Percentiles rank a stretch among this genome's conserved stretches.
phyloP scores from a whole-genome alignment of 176 grass and related monocot genomes.

The Zea luxurians region DNA sequence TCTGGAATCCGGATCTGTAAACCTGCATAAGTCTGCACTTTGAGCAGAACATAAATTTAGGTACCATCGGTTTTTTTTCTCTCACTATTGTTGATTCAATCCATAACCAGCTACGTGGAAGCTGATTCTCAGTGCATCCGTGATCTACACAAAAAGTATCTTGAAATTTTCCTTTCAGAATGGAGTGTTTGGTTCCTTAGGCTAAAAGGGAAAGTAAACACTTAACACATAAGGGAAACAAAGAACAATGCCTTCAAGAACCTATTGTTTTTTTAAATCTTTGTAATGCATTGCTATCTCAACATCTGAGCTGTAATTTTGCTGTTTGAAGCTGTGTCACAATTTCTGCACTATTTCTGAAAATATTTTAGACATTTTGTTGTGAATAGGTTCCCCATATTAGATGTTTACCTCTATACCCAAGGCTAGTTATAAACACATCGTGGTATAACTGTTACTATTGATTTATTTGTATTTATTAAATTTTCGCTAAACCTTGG shows the following conservation, averaged over 20 bases:
- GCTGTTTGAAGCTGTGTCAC: not conserved
- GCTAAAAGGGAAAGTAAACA: not conserved
- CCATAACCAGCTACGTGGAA: not conserved
- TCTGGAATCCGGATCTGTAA: conserved; percentile 28
- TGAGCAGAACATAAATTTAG: not conserved
- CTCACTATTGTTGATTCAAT: not conserved
- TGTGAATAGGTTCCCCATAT: conserved; percentile 3
- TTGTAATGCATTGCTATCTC: not conserved
- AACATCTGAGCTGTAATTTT: not conserved
- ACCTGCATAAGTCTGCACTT: not conserved
- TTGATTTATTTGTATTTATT: not conserved
- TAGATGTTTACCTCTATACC: not conserved
- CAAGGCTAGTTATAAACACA: not conserved
- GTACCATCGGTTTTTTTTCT: not conserved
- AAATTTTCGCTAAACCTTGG: not conserved
- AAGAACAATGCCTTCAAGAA: not conserved
- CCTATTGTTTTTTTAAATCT: not conserved
- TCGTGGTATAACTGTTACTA: not conserved
- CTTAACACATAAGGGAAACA: not conserved
- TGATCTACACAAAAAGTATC: conserved; percentile 1
- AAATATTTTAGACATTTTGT: not conserved
- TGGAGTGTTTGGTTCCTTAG: not conserved
- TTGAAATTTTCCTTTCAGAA: not conserved
- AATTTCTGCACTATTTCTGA: not conserved
- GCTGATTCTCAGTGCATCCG: not conserved